Conservation (phyloP, 345 rosid genomes). For the Arabis hirsuta region DNA sequence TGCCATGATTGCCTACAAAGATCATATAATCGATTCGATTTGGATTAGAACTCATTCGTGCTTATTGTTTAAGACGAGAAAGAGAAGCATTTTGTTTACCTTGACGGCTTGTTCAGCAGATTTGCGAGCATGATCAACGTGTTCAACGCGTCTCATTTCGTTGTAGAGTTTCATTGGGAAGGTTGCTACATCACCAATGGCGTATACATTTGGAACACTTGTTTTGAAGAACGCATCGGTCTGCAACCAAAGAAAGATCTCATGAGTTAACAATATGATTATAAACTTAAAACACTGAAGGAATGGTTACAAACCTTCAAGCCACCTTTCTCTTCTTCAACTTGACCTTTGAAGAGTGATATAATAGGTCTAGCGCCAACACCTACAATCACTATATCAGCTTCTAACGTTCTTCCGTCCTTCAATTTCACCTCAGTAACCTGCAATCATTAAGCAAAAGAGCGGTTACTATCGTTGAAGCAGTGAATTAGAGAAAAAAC, state of each 20-base stretch:
- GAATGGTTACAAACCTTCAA: slow-evolving; percentile 55
- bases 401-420: slow-evolving; percentile 87
- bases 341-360: slow-evolving; percentile 83
- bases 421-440: slow-evolving; percentile 73
- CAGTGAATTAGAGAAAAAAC: not conserved
- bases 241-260: slow-evolving; percentile 24
- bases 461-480: not conserved
- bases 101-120: slow-evolving; percentile 96
- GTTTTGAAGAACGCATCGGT: slow-evolving; percentile 48
- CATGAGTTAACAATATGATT: not conserved
- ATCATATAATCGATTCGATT: not conserved
- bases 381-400: slow-evolving; percentile 93
- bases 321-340: slow-evolving; percentile 93
- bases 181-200: slow-evolving; percentile 90
- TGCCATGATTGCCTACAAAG: slow-evolving; percentile 68
- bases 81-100: slow-evolving; percentile 42
- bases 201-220: slow-evolving; percentile 70
- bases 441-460: slow-evolving; percentile 28
- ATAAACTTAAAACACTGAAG: not conserved
- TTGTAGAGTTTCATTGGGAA: slow-evolving; percentile 83
- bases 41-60: not conserved
- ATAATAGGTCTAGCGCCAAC: slow-evolving; percentile 89
- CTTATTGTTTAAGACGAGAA: not conserved
- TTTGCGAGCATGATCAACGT: slow-evolving; percentile 96
- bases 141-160: slow-evolving; percentile 89